Evolutionary conservation across 1,284 basidiomycete species (phyloP).

Genomic region (Microbotryum scabiosae): DNA sequence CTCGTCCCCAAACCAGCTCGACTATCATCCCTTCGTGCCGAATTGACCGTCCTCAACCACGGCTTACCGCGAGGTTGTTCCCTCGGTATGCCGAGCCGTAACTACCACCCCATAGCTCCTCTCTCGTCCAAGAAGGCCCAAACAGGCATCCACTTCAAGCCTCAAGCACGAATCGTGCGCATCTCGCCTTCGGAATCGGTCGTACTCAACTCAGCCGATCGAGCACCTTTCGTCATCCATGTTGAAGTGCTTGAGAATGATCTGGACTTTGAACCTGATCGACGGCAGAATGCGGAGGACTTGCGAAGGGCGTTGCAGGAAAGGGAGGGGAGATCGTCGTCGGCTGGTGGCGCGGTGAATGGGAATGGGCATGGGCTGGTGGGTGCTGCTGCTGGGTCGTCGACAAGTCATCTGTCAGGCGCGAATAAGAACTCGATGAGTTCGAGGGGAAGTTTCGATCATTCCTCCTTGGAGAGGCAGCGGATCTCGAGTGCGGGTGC

Average conservation of each 20-base stretch:
- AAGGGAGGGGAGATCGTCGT: slow-evolving; percentile 18
- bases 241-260: slow-evolving; percentile 88
- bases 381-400: too few relatives aligned
- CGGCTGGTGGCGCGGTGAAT: background rate
- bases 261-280: slow-evolving; percentile 83
- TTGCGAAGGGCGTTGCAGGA: slow-evolving; percentile 30
- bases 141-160: background rate
- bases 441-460: background rate
- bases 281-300: slow-evolving; percentile 57
- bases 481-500: too few relatives aligned
- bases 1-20: slow-evolving; percentile 90
- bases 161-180: slow-evolving; percentile 90
- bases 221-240: slow-evolving; percentile 85
- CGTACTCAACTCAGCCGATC: slow-evolving; percentile 94
- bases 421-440: background rate
- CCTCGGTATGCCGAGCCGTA: slow-evolving; percentile 33
- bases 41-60: slow-evolving; percentile 91
- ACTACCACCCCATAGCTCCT: background rate
- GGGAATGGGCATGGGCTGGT: background rate
- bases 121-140: background rate
- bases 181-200: slow-evolving; percentile 97
- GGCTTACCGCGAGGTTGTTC: slow-evolving; percentile 59
- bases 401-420: too few relatives aligned
- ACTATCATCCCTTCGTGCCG: slow-evolving; percentile 87
- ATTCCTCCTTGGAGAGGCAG: background rate